Evolutionary conservation across 257 asterid species (phyloP).

Genomic region (Fraxinus quadrangulata): DNA sequence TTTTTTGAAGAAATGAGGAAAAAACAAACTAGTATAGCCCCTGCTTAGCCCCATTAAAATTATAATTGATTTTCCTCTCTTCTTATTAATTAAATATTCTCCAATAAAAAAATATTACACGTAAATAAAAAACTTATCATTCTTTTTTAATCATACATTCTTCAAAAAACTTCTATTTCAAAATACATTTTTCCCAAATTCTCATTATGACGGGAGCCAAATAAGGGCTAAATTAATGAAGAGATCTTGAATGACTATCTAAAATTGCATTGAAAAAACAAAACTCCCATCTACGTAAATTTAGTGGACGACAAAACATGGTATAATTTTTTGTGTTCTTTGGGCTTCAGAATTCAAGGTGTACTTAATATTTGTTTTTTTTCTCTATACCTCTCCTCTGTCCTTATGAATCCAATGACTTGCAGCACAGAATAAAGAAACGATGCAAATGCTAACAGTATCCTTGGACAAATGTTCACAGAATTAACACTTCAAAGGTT

Average conservation of each 20-base stretch:
- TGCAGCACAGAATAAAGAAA: not conserved
- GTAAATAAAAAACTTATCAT: too few relatives aligned
- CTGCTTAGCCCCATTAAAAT: too few relatives aligned
- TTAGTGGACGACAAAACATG: not conserved
- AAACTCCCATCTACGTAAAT: not conserved
- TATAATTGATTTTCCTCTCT: too few relatives aligned
- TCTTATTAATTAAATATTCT: too few relatives aligned
- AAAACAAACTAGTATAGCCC: too few relatives aligned
- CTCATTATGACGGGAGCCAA: too few relatives aligned
- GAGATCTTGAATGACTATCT: not conserved
- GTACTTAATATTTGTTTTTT: not conserved
- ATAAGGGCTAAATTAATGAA: not conserved
- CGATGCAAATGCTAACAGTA: not conserved
- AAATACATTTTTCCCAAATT: too few relatives aligned
- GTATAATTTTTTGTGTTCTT: not conserved
- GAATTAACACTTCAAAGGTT: not conserved
- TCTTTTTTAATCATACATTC: too few relatives aligned
- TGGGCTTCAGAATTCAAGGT: not conserved
- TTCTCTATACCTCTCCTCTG: not conserved
- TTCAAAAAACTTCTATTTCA: too few relatives aligned
- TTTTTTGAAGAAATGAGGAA: too few relatives aligned
- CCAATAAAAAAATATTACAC: too few relatives aligned
- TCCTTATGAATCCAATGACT: not conserved
- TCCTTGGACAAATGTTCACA: not conserved
- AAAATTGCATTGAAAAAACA: not conserved